Conservation (phyloP, 129 eudicot genomes). For the Arctium lappa region DNA sequence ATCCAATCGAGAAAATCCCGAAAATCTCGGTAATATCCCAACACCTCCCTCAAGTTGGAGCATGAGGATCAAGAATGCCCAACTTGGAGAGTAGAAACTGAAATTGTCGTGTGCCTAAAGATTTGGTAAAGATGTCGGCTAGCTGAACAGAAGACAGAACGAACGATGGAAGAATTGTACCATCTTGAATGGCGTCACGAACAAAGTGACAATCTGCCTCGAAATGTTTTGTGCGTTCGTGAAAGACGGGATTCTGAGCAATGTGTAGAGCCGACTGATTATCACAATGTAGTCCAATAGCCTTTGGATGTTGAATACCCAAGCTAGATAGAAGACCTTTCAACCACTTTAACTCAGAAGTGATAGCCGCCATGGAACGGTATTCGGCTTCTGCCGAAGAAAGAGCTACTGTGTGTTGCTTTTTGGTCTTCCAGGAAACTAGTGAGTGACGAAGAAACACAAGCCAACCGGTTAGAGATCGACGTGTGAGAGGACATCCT, state of each 20-base stretch:
- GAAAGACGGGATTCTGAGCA: background rate
- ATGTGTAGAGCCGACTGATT: background rate
- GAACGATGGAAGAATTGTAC: background rate
- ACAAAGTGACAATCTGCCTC: background rate
- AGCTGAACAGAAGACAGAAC: background rate
- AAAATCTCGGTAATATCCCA: no score
- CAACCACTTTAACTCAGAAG: background rate
- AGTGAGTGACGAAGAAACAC: background rate
- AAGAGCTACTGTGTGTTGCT: background rate
- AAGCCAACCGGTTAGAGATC: no score
- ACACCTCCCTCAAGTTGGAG: background rate
- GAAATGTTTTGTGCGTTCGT: background rate
- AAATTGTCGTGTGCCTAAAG: background rate
- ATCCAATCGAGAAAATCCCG: no score
- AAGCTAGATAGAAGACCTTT: background rate
- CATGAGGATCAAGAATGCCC: background rate
- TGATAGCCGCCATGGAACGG: background rate
- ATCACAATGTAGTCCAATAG: background rate
- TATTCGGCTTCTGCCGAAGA: background rate
- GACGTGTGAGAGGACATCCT: no score
- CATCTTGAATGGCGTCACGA: background rate
- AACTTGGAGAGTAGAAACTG: background rate
- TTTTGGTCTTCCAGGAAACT: background rate
- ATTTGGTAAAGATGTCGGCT: background rate
- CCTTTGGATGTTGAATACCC: background rate